Evolutionary conservation across 805 yeast species (phyloP).

Genomic region (Yamadazyma paraphyllophila): DNA sequence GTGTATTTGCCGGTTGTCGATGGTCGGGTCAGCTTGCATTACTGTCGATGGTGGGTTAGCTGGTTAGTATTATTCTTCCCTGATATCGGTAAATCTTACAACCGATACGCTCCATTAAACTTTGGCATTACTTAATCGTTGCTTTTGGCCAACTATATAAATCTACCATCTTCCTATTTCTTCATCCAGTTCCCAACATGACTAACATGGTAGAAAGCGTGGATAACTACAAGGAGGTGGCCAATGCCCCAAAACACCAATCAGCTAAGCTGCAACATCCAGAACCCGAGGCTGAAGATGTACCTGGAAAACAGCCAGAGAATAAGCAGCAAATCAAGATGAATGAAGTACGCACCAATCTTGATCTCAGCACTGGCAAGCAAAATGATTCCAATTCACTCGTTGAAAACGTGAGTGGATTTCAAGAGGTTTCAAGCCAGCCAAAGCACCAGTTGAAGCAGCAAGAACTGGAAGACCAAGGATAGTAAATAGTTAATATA

Average conservation of each 20-base stretch:
- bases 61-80: too few relatives aligned
- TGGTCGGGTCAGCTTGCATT: too few relatives aligned
- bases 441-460: constrained; percentile 9
- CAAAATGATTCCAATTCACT: constrained; percentile 7
- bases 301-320: neutral
- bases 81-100: too few relatives aligned
- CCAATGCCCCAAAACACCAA: constrained; percentile 13
- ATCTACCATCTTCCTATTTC: neutral
- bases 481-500: neutral
- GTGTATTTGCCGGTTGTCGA: too few relatives aligned
- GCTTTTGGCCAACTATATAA: too few relatives aligned
- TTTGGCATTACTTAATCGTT: too few relatives aligned
- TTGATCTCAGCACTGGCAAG: constrained; percentile 4
- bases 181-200: neutral
- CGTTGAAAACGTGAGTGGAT: constrained; percentile 10
- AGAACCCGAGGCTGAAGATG: constrained; percentile 5
- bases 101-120: too few relatives aligned
- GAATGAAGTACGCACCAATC: constrained; percentile 6
- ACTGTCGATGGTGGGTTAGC: too few relatives aligned
- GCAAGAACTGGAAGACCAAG: neutral
- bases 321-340: constrained; percentile 5
- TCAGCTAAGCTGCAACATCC: neutral
- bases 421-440: constrained; percentile 10
- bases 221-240: constrained; percentile 9
- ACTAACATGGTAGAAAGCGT: constrained; percentile 9